These are phyloP conservation scores for Botrytis hyacinthi DNA, from an alignment of 2,329 filamentous ascomycete genomes.

Conservation along the genomic window DNA sequence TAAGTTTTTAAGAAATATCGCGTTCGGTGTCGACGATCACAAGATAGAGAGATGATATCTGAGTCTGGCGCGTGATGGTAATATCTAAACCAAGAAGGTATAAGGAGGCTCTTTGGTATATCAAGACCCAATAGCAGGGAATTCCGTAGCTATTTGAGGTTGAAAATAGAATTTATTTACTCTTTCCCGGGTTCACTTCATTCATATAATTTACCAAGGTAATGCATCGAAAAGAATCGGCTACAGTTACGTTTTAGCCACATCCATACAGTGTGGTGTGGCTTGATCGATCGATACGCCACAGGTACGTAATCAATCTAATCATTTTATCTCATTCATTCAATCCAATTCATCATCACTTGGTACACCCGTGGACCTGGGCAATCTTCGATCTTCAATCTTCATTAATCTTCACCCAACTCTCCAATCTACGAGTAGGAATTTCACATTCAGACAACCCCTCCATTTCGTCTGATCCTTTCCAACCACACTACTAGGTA, in stretches of 20 bases:
- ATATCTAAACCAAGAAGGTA: slow-evolving; percentile 5
- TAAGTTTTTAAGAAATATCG: slow-evolving; percentile 17
- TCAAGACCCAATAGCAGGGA: slow-evolving; percentile 15
- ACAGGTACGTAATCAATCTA: neutral
- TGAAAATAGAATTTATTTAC: slow-evolving; percentile 19
- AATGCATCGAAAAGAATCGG: slow-evolving; percentile 12
- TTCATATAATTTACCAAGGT: slow-evolving; percentile 21
- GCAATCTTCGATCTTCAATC: neutral
- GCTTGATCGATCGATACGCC: slow-evolving; percentile 3
- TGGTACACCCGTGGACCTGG: neutral
- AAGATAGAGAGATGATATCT: slow-evolving; percentile 13
- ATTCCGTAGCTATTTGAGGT: slow-evolving; percentile 11
- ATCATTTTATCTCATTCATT: neutral
- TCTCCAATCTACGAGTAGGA: neutral
- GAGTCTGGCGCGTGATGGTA: neutral
- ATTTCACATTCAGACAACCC: neutral
- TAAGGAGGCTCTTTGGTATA: neutral
- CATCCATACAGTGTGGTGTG: slow-evolving; percentile 3
- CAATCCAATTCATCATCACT: neutral
- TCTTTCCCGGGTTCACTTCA: slow-evolving; percentile 8
- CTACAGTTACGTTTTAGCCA: slow-evolving; percentile 11
- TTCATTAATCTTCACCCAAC: neutral
- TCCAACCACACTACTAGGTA: neutral
- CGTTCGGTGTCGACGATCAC: slow-evolving; percentile 18
- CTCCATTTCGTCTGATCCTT: slow-evolving; percentile 3